Percentiles rank a stretch among this genome's conserved stretches.
These are phyloP conservation scores for Phaseolus coccineus DNA, from an alignment of 331 rosid genomes.

Conservation along the genomic window DNA sequence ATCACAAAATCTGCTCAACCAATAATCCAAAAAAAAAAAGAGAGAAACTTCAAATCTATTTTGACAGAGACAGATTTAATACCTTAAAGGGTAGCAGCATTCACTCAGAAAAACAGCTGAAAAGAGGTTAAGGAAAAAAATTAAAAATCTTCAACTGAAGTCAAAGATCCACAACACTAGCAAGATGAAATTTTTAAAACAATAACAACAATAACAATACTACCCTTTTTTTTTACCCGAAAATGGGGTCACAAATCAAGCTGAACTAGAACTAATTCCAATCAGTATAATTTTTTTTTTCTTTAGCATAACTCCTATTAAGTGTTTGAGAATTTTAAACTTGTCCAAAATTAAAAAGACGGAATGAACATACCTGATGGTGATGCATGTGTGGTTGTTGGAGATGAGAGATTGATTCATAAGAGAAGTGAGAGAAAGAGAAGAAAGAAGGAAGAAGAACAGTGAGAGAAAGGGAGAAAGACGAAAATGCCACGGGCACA, in stretches of 20 bases:
- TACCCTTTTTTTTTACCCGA: constrained; percentile 10
- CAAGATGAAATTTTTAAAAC: background rate
- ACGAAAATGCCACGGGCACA: constrained; percentile 30
- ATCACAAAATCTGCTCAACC: constrained; percentile 39
- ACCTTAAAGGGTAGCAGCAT: constrained; percentile 21
- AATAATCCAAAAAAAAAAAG: background rate
- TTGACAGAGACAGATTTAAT: background rate
- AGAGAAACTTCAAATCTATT: constrained; percentile 14
- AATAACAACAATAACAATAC: constrained; percentile 25
- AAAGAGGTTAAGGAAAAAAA: background rate
- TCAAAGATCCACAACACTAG: constrained; percentile 39
- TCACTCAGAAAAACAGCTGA: constrained; percentile 26
- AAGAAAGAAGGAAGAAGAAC: background rate
- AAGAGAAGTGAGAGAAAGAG: background rate
- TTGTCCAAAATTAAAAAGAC: constrained; percentile 24
- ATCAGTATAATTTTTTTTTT: background rate
- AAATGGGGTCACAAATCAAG: constrained; percentile 35
- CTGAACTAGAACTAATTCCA: constrained; percentile 3
- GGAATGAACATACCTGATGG: constrained; percentile 33
- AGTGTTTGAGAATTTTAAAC: background rate
- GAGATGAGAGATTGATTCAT: constrained; percentile 17
- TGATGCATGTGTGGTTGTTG: constrained; percentile 28
- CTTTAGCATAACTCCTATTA: background rate
- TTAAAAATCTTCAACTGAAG: constrained; percentile 35
- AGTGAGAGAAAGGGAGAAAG: background rate